Conservation (phyloP, 2,329 filamentous ascomycete genomes). For the Pseudogymnoascus sp. region DNA sequence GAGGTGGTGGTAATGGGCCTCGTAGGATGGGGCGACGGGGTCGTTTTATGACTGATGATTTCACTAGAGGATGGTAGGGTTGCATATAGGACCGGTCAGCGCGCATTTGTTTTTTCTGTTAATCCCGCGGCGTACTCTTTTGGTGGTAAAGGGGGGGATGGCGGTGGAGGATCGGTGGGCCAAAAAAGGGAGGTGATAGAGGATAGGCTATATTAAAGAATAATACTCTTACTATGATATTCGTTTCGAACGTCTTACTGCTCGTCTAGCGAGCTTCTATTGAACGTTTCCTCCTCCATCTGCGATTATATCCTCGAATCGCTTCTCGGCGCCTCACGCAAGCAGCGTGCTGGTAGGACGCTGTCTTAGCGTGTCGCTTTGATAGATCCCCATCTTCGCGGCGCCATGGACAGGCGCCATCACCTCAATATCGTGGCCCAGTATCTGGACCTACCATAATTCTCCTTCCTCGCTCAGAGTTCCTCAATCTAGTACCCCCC, state of each 20-base stretch:
- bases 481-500: not conserved
- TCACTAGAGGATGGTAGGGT: constrained; percentile 2
- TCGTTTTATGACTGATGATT: not conserved
- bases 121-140: not conserved
- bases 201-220: not conserved
- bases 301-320: not conserved
- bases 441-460: not conserved
- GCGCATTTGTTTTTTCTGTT: not conserved
- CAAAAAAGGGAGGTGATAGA: not conserved
- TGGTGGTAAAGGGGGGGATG: not conserved
- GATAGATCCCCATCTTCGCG: not conserved
- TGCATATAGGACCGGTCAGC: constrained; percentile 4
- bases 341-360: not conserved
- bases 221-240: not conserved
- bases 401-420: not conserved
- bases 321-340: not conserved
- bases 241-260: not conserved
- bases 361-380: not conserved
- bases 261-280: not conserved
- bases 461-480: not conserved
- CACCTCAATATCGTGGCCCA: not conserved
- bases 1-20: not conserved
- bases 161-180: not conserved
- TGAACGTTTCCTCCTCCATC: not conserved
- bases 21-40: not conserved